phyloP scores from a whole-genome alignment of 495 filamentous ascomycete genomes.

The Cetradonia linearis region DNA sequence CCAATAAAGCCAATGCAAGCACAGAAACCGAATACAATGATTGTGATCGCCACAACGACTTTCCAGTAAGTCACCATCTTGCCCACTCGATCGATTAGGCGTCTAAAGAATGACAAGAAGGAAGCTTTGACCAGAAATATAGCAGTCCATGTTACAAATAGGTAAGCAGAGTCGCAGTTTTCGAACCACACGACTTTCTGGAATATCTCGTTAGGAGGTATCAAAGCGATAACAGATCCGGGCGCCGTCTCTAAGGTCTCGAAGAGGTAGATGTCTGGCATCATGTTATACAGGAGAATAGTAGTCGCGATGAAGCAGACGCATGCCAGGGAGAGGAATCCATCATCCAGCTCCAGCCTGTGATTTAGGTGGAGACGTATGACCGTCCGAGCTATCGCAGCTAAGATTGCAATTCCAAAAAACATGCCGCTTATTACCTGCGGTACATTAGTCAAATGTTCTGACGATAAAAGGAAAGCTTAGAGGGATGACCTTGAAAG shows the following conservation, averaged over 20 bases:
- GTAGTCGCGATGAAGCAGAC: constrained; percentile 11
- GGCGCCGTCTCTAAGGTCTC: neutral
- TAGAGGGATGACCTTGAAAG: constrained; percentile 11
- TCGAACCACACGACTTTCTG: neutral
- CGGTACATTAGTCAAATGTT: neutral
- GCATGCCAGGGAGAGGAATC: constrained; percentile 15
- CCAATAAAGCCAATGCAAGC: neutral
- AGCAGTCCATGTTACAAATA: constrained; percentile 11
- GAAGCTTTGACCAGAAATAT: constrained; percentile 19
- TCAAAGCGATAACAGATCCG: neutral
- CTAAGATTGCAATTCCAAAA: constrained; percentile 8
- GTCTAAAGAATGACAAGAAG: constrained; percentile 19
- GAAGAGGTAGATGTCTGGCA: constrained; percentile 9
- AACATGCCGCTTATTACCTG: constrained; percentile 14
- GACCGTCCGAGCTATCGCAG: constrained; percentile 5
- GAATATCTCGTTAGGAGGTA: neutral
- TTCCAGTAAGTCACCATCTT: constrained; percentile 16
- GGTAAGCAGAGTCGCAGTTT: constrained; percentile 4
- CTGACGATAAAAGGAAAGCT: neutral
- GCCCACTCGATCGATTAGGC: constrained; percentile 13
- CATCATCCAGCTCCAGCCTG: constrained; percentile 13
- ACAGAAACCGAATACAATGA: constrained; percentile 11
- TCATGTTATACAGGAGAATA: constrained; percentile 9
- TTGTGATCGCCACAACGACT: constrained; percentile 15
- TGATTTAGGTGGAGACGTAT: constrained; percentile 10